Conservation (phyloP, 2,329 filamentous ascomycete species). For the Emydomyces testavorans region DNA sequence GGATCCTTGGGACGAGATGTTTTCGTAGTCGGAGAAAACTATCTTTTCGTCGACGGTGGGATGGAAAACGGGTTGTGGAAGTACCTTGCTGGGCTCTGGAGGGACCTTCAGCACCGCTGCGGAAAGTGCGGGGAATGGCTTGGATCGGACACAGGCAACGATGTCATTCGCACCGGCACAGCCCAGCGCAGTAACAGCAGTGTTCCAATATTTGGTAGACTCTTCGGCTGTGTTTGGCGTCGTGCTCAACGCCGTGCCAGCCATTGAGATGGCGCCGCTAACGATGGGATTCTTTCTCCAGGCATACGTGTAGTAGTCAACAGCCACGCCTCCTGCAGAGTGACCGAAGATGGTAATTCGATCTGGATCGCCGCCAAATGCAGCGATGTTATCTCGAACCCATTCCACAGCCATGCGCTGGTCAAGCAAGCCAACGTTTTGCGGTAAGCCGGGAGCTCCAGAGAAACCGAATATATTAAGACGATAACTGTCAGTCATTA, state of each 20-base stretch:
- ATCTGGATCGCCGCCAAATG: conserved; percentile 34
- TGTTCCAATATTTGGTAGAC: conserved; percentile 35
- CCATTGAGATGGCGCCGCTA: conserved; percentile 29
- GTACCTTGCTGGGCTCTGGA: background rate
- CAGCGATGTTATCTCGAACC: conserved; percentile 32
- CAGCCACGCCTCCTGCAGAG: conserved; percentile 33
- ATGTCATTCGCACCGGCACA: conserved; percentile 26
- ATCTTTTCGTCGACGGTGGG: conserved; percentile 30
- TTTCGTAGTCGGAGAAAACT: conserved; percentile 33
- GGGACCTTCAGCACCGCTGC: conserved; percentile 29
- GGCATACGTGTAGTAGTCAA: conserved; percentile 5
- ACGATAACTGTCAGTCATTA: conserved; percentile 33
- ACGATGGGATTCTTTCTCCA: conserved; percentile 16
- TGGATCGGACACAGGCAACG: conserved; percentile 32
- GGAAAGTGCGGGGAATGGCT: too few relatives aligned
- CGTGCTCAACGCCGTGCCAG: conserved; percentile 36
- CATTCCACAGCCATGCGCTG: conserved; percentile 36
- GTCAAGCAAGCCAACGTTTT: conserved; percentile 41
- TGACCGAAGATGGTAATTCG: conserved; percentile 38
- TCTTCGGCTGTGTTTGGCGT: conserved; percentile 29
- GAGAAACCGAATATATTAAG: conserved; percentile 37
- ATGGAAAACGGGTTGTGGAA: conserved; percentile 27
- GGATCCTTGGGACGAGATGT: conserved; percentile 17
- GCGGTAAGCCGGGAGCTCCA: conserved; percentile 30
- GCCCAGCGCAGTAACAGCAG: conserved; percentile 31